phyloP scores from a whole-genome alignment of 2,329 filamentous ascomycete species.

The Zymoseptoria brevis region DNA sequence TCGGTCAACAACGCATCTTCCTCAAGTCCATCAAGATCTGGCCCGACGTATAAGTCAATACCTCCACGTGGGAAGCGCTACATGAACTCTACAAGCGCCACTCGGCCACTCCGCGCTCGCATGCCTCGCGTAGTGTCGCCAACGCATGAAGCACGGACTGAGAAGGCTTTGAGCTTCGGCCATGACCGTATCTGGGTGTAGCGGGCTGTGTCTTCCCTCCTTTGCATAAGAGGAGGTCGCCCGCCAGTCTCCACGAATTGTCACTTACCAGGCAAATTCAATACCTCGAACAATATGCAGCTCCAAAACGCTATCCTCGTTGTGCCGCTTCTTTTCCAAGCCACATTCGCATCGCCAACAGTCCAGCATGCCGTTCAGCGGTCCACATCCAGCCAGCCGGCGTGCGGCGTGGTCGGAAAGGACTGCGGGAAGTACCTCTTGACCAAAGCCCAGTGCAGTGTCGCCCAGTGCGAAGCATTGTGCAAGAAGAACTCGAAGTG shows the following conservation, averaged over 20 bases:
- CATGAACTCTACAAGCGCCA: neutral
- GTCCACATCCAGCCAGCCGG: neutral
- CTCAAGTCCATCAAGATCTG: neutral
- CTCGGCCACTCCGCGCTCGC: neutral
- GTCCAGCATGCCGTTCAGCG: neutral
- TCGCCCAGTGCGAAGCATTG: neutral
- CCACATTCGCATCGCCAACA: neutral
- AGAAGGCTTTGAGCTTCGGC: neutral
- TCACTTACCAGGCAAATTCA: neutral
- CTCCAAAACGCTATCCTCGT: neutral
- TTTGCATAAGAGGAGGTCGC: neutral
- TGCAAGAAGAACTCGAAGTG: conserved; percentile 1
- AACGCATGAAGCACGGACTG: neutral
- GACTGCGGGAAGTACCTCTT: neutral
- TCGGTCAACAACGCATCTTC: neutral
- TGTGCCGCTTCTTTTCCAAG: neutral
- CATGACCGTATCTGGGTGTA: neutral
- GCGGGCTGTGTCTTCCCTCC: neutral
- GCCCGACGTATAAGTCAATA: neutral
- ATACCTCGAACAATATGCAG: neutral
- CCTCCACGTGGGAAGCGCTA: neutral
- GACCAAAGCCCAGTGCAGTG: neutral
- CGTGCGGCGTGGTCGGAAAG: neutral
- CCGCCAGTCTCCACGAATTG: neutral
- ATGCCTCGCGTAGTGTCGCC: neutral